Conservation (phyloP, 2,329 filamentous ascomycete genomes). For the Penicillium vulpinum region DNA sequence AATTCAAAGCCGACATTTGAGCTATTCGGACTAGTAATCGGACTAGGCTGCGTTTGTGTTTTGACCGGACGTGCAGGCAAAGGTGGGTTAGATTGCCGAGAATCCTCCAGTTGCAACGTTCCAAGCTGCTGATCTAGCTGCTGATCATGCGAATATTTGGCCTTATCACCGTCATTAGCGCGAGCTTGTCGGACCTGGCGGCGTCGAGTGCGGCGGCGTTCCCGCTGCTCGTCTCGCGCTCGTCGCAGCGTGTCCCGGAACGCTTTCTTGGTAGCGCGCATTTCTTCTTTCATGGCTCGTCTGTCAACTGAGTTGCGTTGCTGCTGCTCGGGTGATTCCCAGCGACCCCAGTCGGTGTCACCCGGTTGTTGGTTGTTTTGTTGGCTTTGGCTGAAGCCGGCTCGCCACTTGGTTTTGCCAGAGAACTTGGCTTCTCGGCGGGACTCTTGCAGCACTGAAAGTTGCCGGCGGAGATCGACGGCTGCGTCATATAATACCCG, state of each 20-base stretch:
- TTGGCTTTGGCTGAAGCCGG: conserved; percentile 17
- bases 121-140: conserved; percentile 17
- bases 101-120: not conserved
- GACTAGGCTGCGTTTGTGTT: conserved; percentile 3
- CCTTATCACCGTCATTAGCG: not conserved
- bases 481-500: conserved; percentile 39
- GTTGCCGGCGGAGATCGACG: conserved; percentile 37
- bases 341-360: conserved; percentile 34
- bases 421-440: conserved; percentile 33
- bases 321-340: conserved; percentile 39
- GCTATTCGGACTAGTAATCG: not conserved
- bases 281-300: conserved; percentile 39
- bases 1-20: not conserved
- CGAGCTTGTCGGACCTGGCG: conserved; percentile 25
- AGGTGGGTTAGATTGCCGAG: not conserved
- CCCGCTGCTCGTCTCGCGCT: conserved; percentile 39
- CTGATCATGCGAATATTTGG: conserved; percentile 6
- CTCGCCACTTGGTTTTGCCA: conserved; percentile 24
- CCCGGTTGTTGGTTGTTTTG: conserved; percentile 7
- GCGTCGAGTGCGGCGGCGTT: conserved; percentile 26
- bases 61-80: conserved; percentile 2
- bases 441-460: conserved; percentile 35
- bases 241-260: conserved; percentile 38
- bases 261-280: conserved; percentile 38
- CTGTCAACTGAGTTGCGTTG: conserved; percentile 31